Conservation (phyloP, 1,284 basidiomycete species). For the Earliella scabrosa region DNA sequence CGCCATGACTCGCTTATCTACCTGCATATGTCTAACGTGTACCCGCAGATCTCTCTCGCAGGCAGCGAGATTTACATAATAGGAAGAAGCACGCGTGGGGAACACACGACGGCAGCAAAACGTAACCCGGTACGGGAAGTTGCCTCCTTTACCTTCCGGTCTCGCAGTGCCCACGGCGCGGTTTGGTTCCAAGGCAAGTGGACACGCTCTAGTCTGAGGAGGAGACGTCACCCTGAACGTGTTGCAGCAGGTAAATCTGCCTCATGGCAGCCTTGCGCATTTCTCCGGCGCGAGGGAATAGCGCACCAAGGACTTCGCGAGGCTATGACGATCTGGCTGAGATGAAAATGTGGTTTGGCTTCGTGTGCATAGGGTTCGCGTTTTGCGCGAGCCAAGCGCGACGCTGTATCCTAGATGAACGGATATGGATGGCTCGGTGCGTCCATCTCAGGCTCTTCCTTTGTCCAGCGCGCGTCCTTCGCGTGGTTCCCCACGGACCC, state of each 20-base stretch:
- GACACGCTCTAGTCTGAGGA: no score
- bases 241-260: background rate
- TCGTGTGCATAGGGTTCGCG: background rate
- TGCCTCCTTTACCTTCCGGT: background rate
- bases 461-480: background rate
- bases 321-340: background rate
- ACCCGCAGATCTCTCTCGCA: background rate
- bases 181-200: no score
- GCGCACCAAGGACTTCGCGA: background rate
- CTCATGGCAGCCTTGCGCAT: background rate
- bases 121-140: background rate
- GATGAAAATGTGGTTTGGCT: background rate
- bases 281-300: background rate
- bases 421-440: background rate
- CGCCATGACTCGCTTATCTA: background rate
- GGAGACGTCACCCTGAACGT: background rate
- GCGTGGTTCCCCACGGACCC: background rate
- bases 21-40: background rate
- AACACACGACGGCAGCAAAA: background rate
- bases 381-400: background rate
- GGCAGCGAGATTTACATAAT: background rate
- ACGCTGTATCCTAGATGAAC: background rate
- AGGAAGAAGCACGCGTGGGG: background rate
- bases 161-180: no score
- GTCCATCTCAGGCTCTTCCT: background rate